Percentiles rank a stretch among this genome's conserved stretches.
phyloP scores from a whole-genome alignment of 805 yeast species.

The Saccharomyces cerevisiae region DNA sequence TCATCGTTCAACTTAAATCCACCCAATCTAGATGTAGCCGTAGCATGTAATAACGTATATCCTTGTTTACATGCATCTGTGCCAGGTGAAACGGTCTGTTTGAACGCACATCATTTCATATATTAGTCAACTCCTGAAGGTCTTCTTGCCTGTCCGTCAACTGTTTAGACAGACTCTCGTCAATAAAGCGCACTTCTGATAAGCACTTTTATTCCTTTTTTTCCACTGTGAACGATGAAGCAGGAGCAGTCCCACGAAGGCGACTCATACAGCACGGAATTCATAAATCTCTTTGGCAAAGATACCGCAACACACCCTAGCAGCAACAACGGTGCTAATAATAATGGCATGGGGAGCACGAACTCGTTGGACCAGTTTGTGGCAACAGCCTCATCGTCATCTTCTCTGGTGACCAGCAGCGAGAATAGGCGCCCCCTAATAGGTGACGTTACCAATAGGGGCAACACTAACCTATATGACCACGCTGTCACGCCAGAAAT shows the following conservation, averaged over 20 bases:
- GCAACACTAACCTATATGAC: conserved; percentile 2
- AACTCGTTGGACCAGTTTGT: neutral
- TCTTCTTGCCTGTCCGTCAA: neutral
- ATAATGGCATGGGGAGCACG: neutral
- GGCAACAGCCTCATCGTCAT: neutral
- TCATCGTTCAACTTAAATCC: neutral
- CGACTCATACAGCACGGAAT: conserved; percentile 10
- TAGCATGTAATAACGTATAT: neutral
- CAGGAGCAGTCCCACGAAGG: neutral
- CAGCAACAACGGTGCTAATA: neutral
- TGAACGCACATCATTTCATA: neutral
- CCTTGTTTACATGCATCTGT: neutral
- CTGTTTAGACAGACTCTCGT: neutral
- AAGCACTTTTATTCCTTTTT: neutral
- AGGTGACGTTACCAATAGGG: conserved; percentile 1
- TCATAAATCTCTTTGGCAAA: conserved; percentile 17
- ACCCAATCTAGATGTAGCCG: neutral
- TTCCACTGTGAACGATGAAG: neutral
- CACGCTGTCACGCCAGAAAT: conserved; percentile 32
- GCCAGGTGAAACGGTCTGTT: neutral
- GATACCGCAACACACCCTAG: conserved; percentile 5
- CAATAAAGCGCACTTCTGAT: neutral
- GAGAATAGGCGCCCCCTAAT: conserved; percentile 4
- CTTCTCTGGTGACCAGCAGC: neutral
- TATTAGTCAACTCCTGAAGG: neutral